A percentile compares a stretch with the other conserved stretches of the same genome.
These are phyloP conservation scores for Drechslerella coelobrocha DNA, from an alignment of 2,329 filamentous ascomycete genomes.

Conservation along the genomic window DNA sequence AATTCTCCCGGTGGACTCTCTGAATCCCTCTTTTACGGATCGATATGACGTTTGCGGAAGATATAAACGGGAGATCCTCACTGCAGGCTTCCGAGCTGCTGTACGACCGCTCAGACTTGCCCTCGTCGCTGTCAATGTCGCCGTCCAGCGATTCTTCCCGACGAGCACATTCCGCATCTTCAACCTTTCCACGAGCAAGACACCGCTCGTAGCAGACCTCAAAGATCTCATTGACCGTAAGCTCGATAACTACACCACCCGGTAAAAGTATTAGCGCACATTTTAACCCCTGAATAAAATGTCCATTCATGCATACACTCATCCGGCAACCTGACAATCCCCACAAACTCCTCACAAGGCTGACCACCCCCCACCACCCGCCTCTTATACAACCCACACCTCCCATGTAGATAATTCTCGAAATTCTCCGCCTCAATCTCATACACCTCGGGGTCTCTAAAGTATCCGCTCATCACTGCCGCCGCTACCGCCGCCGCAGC, in stretches of 20 bases:
- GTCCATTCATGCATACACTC: slow-evolving; percentile 18
- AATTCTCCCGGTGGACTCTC: too few relatives aligned
- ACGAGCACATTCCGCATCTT: neutral
- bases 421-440: slow-evolving; percentile 1
- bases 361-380: neutral
- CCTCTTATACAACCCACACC: neutral
- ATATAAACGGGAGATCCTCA: slow-evolving; percentile 43
- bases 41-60: slow-evolving; percentile 26
- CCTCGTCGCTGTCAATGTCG: slow-evolving; percentile 17
- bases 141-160: neutral
- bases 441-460: neutral
- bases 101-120: slow-evolving; percentile 13
- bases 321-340: slow-evolving; percentile 27
- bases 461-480: neutral
- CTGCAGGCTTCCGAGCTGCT: slow-evolving; percentile 35
- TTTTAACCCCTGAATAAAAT: neutral
- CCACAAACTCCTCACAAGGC: neutral
- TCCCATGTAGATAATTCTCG: neutral
- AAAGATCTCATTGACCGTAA: slow-evolving; percentile 45
- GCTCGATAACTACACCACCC: slow-evolving; percentile 8
- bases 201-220: slow-evolving; percentile 20
- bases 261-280: neutral
- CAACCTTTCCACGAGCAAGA: slow-evolving; percentile 8
- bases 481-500: too few relatives aligned
- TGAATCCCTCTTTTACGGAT: slow-evolving; percentile 33